Percentiles rank a stretch among this genome's conserved stretches.
phyloP scores from a whole-genome alignment of 139 green algal genomes.

The Picochlorum sp. region DNA sequence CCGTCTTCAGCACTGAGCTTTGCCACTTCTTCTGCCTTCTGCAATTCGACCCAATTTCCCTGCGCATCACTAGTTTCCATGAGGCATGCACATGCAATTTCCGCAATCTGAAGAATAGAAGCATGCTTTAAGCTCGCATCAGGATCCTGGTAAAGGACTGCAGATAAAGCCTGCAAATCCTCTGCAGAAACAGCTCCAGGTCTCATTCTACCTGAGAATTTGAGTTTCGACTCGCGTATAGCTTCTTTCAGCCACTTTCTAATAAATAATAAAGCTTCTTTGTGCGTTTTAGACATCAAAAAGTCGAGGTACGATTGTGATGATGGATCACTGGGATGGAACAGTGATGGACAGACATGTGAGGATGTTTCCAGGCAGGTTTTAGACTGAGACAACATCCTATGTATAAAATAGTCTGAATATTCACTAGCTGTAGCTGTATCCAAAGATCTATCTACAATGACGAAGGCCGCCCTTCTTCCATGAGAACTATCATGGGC shows the following conservation, averaged over 20 bases:
- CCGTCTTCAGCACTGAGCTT: background rate
- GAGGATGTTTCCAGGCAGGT: background rate
- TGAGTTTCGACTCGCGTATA: slow-evolving; percentile 32
- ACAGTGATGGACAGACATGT: background rate
- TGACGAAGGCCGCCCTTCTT: slow-evolving; percentile 31
- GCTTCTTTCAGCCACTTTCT: slow-evolving; percentile 57
- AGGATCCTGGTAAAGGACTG: slow-evolving; percentile 17
- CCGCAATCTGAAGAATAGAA: slow-evolving; percentile 16
- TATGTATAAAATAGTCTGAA: slow-evolving; percentile 34
- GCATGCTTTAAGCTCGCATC: slow-evolving; percentile 22
- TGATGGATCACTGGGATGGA: slow-evolving; percentile 1
- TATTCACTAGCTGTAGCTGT: slow-evolving; percentile 38
- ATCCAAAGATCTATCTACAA: slow-evolving; percentile 49
- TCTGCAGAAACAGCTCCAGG: slow-evolving; percentile 15
- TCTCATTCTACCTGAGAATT: slow-evolving; percentile 13
- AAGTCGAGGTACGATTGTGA: slow-evolving; percentile 27
- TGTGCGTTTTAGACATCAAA: slow-evolving; percentile 26
- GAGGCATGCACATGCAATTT: slow-evolving; percentile 1
- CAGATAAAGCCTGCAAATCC: slow-evolving; percentile 38
- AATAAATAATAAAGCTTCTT: slow-evolving; percentile 40
- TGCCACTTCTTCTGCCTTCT: background rate
- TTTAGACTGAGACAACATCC: slow-evolving; percentile 6
- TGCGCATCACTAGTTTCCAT: background rate
- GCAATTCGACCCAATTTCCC: background rate
- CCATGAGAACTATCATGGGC: slow-evolving; percentile 1